phyloP scores from a whole-genome alignment of 2,329 filamentous ascomycete species.

The Ophiostoma piceae region DNA sequence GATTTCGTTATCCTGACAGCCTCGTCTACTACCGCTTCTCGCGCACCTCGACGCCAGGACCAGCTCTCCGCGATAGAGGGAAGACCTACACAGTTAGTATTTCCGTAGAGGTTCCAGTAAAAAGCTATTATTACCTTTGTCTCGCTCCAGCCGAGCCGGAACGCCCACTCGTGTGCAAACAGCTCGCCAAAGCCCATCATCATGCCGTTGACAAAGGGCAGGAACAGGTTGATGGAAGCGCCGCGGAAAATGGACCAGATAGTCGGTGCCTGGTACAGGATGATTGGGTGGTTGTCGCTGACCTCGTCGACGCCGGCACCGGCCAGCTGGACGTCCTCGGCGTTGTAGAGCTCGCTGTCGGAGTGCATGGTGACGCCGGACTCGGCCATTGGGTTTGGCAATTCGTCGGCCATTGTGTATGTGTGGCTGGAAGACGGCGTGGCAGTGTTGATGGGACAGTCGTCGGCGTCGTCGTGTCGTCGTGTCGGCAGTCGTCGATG shows the following conservation, averaged over 20 bases:
- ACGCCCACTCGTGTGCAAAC: slow-evolving; percentile 93
- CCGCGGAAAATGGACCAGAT: slow-evolving; percentile 80
- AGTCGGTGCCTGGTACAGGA: slow-evolving; percentile 85
- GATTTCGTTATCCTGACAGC: not conserved
- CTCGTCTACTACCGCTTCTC: slow-evolving; percentile 50
- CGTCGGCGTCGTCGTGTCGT: not conserved
- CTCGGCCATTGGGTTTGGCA: slow-evolving; percentile 55
- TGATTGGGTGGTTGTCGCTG: slow-evolving; percentile 54
- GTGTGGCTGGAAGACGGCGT: not conserved
- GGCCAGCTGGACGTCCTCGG: slow-evolving; percentile 56
- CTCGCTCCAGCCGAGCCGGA: slow-evolving; percentile 83
- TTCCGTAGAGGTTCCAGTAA: not conserved
- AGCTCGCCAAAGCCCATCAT: slow-evolving; percentile 98
- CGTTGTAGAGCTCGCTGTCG: slow-evolving; percentile 75
- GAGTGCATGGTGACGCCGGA: slow-evolving; percentile 73
- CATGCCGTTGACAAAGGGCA: slow-evolving; percentile 95
- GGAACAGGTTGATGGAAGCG: slow-evolving; percentile 87
- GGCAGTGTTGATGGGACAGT: not conserved
- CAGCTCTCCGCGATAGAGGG: slow-evolving; percentile 59
- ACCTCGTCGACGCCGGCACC: slow-evolving; percentile 47
- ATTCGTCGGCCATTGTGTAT: slow-evolving; percentile 49
- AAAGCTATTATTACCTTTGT: slow-evolving; percentile 67
- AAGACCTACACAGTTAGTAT: slow-evolving; percentile 45
- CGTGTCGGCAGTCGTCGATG: slow-evolving; percentile 6
- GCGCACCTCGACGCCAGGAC: slow-evolving; percentile 76